Evolutionary conservation across 1,284 basidiomycete genomes (phyloP).

Genomic region (Cerrena zonata): DNA sequence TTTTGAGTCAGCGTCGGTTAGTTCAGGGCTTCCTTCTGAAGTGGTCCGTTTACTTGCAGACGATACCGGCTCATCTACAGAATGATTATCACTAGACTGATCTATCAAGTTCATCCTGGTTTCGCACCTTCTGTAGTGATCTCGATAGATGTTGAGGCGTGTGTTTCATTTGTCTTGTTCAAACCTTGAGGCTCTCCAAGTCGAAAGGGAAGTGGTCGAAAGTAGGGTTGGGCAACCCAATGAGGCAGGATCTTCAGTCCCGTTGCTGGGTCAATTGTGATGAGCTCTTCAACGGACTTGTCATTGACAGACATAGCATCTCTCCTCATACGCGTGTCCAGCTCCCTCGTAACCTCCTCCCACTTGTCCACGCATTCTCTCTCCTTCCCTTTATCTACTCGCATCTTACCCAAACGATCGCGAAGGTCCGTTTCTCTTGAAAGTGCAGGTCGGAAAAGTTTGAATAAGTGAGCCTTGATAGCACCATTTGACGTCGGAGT

Average conservation of each 20-base stretch:
- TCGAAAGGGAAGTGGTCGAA: constrained; percentile 40
- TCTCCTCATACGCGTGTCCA: constrained; percentile 59
- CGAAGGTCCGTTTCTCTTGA: constrained; percentile 68
- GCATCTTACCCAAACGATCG: constrained; percentile 57
- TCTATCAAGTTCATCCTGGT: background rate
- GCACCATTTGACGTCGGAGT: constrained; percentile 73
- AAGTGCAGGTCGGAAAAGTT: constrained; percentile 79
- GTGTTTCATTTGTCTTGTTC: background rate
- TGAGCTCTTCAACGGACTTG: constrained; percentile 38
- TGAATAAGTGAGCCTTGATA: constrained; percentile 91
- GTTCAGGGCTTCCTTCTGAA: constrained; percentile 3
- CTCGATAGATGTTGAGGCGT: background rate
- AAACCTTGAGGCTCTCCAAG: background rate
- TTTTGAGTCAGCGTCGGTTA: background rate
- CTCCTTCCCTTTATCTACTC: constrained; percentile 31
- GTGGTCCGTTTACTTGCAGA: constrained; percentile 6
- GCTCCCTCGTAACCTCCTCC: constrained; percentile 56
- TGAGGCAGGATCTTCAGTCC: constrained; percentile 65
- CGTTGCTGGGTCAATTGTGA: constrained; percentile 44
- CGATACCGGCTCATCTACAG: background rate
- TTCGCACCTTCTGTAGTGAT: background rate
- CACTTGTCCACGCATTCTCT: constrained; percentile 48
- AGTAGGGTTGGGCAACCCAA: constrained; percentile 85
- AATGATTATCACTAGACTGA: background rate
- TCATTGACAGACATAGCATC: constrained; percentile 38